Percentiles rank a stretch among this genome's conserved stretches.
These are phyloP conservation scores for Penicillium psychrosexuale DNA, from an alignment of 2,329 filamentous ascomycete species.

Conservation along the genomic window DNA sequence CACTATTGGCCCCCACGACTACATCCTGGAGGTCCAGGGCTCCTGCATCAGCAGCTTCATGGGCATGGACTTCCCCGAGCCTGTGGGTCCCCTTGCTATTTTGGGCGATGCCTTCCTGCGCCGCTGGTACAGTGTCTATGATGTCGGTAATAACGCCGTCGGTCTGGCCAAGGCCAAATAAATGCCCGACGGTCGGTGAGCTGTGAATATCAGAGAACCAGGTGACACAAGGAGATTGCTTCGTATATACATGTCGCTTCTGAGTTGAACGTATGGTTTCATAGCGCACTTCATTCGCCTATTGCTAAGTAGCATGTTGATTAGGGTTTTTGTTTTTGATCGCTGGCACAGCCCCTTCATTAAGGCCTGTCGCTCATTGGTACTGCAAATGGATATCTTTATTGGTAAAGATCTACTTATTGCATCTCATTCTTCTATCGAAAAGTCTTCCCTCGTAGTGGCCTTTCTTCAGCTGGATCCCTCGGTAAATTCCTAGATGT, in stretches of 20 bases:
- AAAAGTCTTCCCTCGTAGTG: slow-evolving; percentile 4
- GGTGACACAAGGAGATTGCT: slow-evolving; percentile 11
- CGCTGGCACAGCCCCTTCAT: slow-evolving; percentile 2
- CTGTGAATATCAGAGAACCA: slow-evolving; percentile 12
- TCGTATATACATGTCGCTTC: slow-evolving; percentile 20
- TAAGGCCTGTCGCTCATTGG: slow-evolving; percentile 7
- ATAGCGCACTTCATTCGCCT: slow-evolving; percentile 10
- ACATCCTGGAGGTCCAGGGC: slow-evolving; percentile 92
- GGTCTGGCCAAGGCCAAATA: slow-evolving; percentile 83
- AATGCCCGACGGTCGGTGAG: slow-evolving; percentile 18
- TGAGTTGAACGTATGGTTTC: slow-evolving; percentile 8
- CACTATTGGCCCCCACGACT: slow-evolving; percentile 82
- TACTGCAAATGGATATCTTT: slow-evolving; percentile 14
- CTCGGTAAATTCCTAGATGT: neutral
- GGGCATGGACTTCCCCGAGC: slow-evolving; percentile 87
- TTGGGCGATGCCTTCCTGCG: slow-evolving; percentile 67
- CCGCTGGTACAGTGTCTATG: slow-evolving; percentile 82
- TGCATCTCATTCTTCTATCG: slow-evolving; percentile 12
- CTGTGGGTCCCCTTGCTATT: slow-evolving; percentile 87
- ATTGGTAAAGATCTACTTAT: slow-evolving; percentile 12
- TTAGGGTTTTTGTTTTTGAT: slow-evolving; percentile 6
- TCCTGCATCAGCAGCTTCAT: slow-evolving; percentile 97
- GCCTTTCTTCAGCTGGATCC: neutral
- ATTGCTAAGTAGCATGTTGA: slow-evolving; percentile 12
- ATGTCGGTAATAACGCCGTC: slow-evolving; percentile 83